Percentiles rank a stretch among this genome's conserved stretches.
These are phyloP conservation scores for Teunomyces stri DNA, from an alignment of 805 yeast genomes.

Conservation along the genomic window DNA sequence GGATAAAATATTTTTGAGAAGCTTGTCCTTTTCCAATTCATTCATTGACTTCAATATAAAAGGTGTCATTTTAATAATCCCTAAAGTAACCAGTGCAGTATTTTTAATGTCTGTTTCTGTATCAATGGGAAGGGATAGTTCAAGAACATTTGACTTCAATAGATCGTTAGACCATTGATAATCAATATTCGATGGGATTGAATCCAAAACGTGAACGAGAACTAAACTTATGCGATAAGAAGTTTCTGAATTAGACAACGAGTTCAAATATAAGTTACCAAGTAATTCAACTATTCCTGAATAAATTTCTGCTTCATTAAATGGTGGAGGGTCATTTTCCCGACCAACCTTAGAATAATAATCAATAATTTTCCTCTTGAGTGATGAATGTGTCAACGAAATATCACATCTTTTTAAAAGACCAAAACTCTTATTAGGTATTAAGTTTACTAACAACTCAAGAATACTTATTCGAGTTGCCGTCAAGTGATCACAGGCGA, in stretches of 20 bases:
- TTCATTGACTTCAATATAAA: conserved; percentile 29
- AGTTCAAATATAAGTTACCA: conserved; percentile 15
- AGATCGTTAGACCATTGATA: conserved; percentile 4
- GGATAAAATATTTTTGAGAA: conserved; percentile 41
- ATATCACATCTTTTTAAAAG: not conserved
- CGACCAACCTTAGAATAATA: not conserved
- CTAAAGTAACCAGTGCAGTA: conserved; percentile 38
- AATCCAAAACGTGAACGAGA: conserved; percentile 2
- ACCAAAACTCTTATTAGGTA: conserved; percentile 62
- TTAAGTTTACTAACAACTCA: conserved; percentile 43
- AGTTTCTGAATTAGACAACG: conserved; percentile 12
- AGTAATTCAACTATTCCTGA: conserved; percentile 16
- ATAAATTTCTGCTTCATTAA: conserved; percentile 11
- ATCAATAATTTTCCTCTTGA: not conserved
- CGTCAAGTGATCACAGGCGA: conserved; percentile 23
- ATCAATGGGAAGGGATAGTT: conserved; percentile 7
- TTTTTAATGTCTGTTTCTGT: conserved; percentile 3
- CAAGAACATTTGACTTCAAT: conserved; percentile 10
- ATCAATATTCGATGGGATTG: conserved; percentile 16
- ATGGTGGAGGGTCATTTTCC: not conserved
- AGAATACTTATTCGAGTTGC: conserved; percentile 40
- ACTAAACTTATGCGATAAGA: conserved; percentile 11
- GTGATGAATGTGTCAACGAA: not conserved
- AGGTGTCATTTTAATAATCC: conserved; percentile 40
- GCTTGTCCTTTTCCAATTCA: conserved; percentile 30